Conservation (phyloP, 2,329 filamentous ascomycete species). For the Leptographium wingfieldii region DNA sequence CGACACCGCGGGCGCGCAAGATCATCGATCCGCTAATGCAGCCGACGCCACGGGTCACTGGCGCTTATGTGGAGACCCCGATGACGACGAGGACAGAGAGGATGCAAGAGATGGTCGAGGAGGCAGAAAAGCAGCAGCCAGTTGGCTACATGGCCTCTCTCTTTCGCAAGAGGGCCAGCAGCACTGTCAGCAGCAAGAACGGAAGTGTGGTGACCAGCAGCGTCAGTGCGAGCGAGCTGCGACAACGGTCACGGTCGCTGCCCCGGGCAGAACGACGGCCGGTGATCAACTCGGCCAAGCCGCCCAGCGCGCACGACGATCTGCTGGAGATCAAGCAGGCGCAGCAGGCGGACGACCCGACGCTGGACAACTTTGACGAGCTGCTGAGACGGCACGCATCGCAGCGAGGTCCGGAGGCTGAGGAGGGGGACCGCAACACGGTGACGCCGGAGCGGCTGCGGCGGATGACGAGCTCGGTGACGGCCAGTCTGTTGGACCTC, state of each 20-base stretch:
- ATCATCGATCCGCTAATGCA: constrained; percentile 30
- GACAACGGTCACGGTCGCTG: constrained; percentile 24
- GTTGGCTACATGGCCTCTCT: not conserved
- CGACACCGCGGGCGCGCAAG: constrained; percentile 33
- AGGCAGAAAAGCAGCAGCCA: not conserved
- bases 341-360: constrained; percentile 43
- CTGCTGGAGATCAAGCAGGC: constrained; percentile 37
- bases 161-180: constrained; percentile 11
- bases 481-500: constrained; percentile 37
- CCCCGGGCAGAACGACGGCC: constrained; percentile 31
- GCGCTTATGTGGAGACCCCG: constrained; percentile 46
- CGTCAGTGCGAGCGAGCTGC: constrained; percentile 17
- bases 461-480: constrained; percentile 40
- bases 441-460: not conserved
- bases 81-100: constrained; percentile 30
- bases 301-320: constrained; percentile 42
- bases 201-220: not conserved
- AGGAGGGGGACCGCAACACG: constrained; percentile 11
- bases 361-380: constrained; percentile 44
- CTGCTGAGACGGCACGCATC: constrained; percentile 26
- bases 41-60: constrained; percentile 41
- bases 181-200: not conserved
- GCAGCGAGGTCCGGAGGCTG: constrained; percentile 11
- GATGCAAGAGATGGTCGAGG: constrained; percentile 4
- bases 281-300: constrained; percentile 40